These are phyloP conservation scores for Candida stauntonica DNA, from an alignment of 805 yeast genomes.

Conservation along the genomic window DNA sequence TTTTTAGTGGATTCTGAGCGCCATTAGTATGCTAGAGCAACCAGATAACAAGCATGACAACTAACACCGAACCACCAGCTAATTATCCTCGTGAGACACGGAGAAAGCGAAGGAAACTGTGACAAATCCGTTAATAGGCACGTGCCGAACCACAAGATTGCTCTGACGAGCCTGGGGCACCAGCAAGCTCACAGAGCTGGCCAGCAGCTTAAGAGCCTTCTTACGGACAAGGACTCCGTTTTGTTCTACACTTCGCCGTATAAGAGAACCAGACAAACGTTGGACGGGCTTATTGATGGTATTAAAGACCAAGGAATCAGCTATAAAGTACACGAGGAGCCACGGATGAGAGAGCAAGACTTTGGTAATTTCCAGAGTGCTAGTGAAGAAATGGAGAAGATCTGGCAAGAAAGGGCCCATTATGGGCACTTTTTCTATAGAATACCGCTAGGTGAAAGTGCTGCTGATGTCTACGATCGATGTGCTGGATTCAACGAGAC, in stretches of 20 bases:
- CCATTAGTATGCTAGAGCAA: no score
- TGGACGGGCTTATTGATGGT: conserved; percentile 62
- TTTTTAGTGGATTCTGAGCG: no score
- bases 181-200: conserved; percentile 62
- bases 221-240: conserved; percentile 50
- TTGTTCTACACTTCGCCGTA: conserved; percentile 87
- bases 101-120: conserved; percentile 86
- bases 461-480: conserved; percentile 92
- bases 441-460: conserved; percentile 91
- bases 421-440: conserved; percentile 89
- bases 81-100: conserved; percentile 81
- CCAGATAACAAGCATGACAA: neutral
- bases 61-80: conserved; percentile 30
- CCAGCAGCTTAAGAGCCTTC: conserved; percentile 36
- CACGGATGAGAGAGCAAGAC: conserved; percentile 90
- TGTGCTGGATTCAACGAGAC: conserved; percentile 89
- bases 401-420: conserved; percentile 79
- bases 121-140: conserved; percentile 77
- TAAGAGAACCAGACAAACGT: conserved; percentile 76
- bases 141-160: conserved; percentile 77
- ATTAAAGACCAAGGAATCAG: conserved; percentile 39
- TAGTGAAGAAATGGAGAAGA: conserved; percentile 68
- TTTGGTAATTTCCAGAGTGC: conserved; percentile 89
- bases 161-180: conserved; percentile 69
- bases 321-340: conserved; percentile 74